phyloP scores from a whole-genome alignment of 2,329 filamentous ascomycete genomes.

The Penicillium capsulatum region DNA sequence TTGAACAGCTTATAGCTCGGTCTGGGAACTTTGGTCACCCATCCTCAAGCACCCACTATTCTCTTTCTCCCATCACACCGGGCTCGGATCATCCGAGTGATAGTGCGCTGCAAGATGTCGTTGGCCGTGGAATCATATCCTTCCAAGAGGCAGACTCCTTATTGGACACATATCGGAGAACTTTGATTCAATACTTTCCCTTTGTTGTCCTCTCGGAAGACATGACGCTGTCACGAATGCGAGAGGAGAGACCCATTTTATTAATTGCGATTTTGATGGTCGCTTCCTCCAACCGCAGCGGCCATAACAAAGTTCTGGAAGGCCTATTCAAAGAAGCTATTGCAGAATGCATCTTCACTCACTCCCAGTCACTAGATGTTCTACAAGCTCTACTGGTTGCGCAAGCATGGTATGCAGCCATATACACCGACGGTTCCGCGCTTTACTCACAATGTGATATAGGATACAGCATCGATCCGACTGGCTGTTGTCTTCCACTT shows the following conservation, averaged over 20 bases:
- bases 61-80: too few species aligned
- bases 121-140: neutral
- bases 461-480: neutral
- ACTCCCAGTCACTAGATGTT: neutral
- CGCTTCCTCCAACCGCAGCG: neutral
- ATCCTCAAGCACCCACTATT: too few species aligned
- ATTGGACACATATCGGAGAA: neutral
- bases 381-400: neutral
- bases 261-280: slow-evolving; percentile 4
- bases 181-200: slow-evolving; percentile 4
- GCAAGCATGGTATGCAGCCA: neutral
- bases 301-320: neutral
- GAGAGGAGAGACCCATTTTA: slow-evolving; percentile 3
- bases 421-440: too few species aligned
- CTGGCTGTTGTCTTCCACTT: neutral
- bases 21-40: too few species aligned
- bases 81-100: too few species aligned
- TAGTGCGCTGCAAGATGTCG: neutral
- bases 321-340: neutral
- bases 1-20: slow-evolving; percentile 1
- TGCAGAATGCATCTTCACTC: neutral
- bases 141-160: neutral
- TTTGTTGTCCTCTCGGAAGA: slow-evolving; percentile 3
- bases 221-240: slow-evolving; percentile 1
- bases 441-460: too few species aligned